A percentile compares a stretch with the other conserved stretches of the same genome.
Conservation (phyloP, 495 filamentous ascomycete genomes). For the Penicillium lividum region DNA sequence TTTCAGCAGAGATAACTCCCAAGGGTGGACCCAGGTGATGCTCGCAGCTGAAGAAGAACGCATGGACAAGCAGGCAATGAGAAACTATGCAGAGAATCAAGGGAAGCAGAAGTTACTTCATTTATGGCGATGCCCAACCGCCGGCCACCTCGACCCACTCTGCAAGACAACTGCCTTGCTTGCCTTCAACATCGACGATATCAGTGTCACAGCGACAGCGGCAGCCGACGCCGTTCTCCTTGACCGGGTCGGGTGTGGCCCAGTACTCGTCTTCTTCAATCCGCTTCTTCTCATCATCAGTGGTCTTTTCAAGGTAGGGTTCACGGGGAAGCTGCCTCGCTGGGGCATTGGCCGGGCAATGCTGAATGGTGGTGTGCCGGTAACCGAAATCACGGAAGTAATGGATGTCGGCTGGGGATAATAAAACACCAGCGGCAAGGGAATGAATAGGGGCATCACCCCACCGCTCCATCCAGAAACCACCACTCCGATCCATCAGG, state of each 20-base stretch:
- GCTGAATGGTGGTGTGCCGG: constrained; percentile 97
- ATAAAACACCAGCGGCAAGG: constrained; percentile 85
- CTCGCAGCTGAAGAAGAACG: constrained; percentile 38
- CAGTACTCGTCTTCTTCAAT: constrained; percentile 97
- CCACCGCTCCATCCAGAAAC: constrained; percentile 99
- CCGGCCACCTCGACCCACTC: constrained; percentile 99
- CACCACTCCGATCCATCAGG: constrained; percentile 97
- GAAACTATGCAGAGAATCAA: constrained; percentile 38
- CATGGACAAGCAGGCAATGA: constrained; percentile 29
- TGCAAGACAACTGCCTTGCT: constrained; percentile 88
- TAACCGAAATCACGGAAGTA: constrained; percentile 99
- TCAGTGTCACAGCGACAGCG: constrained; percentile 98
- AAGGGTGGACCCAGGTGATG: constrained; percentile 38
- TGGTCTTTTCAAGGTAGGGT: constrained; percentile 84
- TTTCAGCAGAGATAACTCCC: constrained; percentile 41
- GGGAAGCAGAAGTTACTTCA: constrained; percentile 9
- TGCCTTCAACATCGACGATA: constrained; percentile 95
- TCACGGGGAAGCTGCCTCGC: constrained; percentile 80
- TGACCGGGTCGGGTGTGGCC: constrained; percentile 79
- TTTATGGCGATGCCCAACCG: constrained; percentile 78
- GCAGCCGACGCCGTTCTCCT: constrained; percentile 97
- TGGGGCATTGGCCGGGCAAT: constrained; percentile 96
- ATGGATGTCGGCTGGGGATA: constrained; percentile 83
- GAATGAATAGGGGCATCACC: constrained; percentile 99
- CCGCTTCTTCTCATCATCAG: constrained; percentile 79